Base-by-base conservation (phyloP, 2,329 filamentous ascomycete species). In the Fusarium floridanum region DNA sequence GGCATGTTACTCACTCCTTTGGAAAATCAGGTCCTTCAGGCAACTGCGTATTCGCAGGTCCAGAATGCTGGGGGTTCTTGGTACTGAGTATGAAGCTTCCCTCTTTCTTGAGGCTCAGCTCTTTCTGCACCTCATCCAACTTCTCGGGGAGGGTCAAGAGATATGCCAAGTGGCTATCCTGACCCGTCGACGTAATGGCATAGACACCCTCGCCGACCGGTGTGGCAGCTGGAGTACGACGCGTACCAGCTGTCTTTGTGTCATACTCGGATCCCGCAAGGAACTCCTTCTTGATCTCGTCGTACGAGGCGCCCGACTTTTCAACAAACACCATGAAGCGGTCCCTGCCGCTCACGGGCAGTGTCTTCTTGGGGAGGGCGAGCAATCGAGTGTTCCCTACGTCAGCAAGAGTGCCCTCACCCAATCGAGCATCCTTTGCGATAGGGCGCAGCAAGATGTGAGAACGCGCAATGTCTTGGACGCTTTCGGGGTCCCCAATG, bases 141-240 rank as follows among this genome's bases (percentile, higher is more conserved):
- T 93, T 85, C 4, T 88, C 84, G 0, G 95, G 94, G 32, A 96
- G 87, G 0, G 94, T 97, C 57, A 95, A 84, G 68, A 95, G 89
- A 79, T 98, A 98, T 1, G 89, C 93, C 10, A 98, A 86, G 77
- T 97, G 95, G 2, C 91, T 94, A 57, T 93, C 90, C 0, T 91
- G 86, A 2, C 91, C 91, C 0, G 92, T 94, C 3, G 89, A 90
- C 0, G 92, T 94, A 62, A 98, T 91, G 0, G 92, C 93, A 77
- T 98, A 98, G 0, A 97, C 91, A 1, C 95, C 95, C 81, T 97
- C 95, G 0, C 91, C 95, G n/a, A 95, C 87, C 0, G 94, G 93
- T 0, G 89, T 92, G 1, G 93, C 92, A 2, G 93, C 90, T 0
- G 94, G 91, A 1, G 86, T 88, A 61, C 92, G 91, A 14, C 93